phyloP scores from a whole-genome alignment of 805 yeast genomes.

The Kazachstania taianensis region DNA sequence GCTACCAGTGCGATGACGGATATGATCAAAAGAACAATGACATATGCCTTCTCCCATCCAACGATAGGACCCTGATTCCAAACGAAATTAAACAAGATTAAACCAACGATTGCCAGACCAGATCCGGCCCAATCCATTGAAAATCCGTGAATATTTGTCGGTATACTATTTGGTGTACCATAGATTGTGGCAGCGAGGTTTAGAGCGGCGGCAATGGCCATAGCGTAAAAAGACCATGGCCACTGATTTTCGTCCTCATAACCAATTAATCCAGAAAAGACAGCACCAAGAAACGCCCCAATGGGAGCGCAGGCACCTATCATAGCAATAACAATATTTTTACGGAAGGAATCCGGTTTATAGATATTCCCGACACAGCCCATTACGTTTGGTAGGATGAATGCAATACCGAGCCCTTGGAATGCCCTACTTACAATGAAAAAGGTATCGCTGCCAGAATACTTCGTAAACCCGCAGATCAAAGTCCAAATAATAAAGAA shows the following conservation, averaged over 20 bases:
- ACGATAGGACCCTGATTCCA: slow-evolving; percentile 69
- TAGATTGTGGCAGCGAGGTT: slow-evolving; percentile 14
- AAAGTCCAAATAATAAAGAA: slow-evolving; percentile 51
- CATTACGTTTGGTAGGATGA: slow-evolving; percentile 47
- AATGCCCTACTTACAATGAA: slow-evolving; percentile 46
- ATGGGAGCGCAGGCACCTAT: slow-evolving; percentile 53
- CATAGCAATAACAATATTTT: slow-evolving; percentile 43
- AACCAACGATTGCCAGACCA: slow-evolving; percentile 44
- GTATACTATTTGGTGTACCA: slow-evolving; percentile 23
- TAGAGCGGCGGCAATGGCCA: slow-evolving; percentile 14
- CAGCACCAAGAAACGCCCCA: slow-evolving; percentile 46
- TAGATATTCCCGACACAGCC: slow-evolving; percentile 43
- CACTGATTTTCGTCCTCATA: slow-evolving; percentile 11
- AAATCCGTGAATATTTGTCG: slow-evolving; percentile 17
- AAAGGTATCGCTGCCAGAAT: slow-evolving; percentile 38
- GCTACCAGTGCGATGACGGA: slow-evolving; percentile 35
- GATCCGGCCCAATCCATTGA: slow-evolving; percentile 47
- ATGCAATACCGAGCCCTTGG: slow-evolving; percentile 55
- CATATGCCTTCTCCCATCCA: slow-evolving; percentile 56
- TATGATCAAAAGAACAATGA: slow-evolving; percentile 44
- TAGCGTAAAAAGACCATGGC: slow-evolving; percentile 27
- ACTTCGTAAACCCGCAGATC: slow-evolving; percentile 48
- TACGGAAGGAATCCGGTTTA: slow-evolving; percentile 34
- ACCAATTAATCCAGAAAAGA: slow-evolving; percentile 40
- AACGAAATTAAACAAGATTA: slow-evolving; percentile 54